Conservation (phyloP, 2,329 filamentous ascomycete genomes). For the Pestalotiopsis sp. region DNA sequence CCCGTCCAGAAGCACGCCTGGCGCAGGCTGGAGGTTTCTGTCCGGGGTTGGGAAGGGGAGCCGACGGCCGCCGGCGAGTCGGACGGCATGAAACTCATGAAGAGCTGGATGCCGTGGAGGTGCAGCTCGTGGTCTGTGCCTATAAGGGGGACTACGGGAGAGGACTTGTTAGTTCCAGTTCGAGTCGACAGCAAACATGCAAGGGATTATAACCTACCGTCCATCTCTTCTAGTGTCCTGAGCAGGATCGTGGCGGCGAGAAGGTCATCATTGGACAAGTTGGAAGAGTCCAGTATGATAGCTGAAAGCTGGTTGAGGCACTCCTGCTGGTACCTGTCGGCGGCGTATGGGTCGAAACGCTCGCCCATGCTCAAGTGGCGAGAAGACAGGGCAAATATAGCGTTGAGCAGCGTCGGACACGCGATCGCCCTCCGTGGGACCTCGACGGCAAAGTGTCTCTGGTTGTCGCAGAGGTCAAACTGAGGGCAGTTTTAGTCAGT, state of each 20-base stretch:
- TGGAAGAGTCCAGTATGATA: not conserved
- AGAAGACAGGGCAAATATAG: conserved; percentile 5
- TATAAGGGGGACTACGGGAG: not conserved
- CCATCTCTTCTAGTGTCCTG: conserved; percentile 8
- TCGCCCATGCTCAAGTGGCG: conserved; percentile 5
- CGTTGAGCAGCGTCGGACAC: conserved; percentile 8
- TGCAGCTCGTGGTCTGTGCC: conserved; percentile 4
- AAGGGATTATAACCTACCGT: not conserved
- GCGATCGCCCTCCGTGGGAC: conserved; percentile 3
- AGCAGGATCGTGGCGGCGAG: conserved; percentile 9
- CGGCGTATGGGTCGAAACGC: conserved; percentile 5
- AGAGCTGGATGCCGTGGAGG: conserved; percentile 10
- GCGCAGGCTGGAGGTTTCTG: not conserved
- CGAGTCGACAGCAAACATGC: not conserved
- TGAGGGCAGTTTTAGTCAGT: not conserved
- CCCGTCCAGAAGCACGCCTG: conserved; percentile 10
- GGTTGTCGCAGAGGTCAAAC: conserved; percentile 8
- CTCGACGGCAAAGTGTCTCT: conserved; percentile 6
- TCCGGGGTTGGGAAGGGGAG: not conserved
- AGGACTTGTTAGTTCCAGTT: not conserved
- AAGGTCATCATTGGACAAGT: conserved; percentile 2
- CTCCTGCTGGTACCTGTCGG: conserved; percentile 8
- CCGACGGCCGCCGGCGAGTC: not conserved
- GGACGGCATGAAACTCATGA: not conserved
- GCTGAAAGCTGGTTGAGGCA: conserved; percentile 6